Evolutionary conservation across 2,329 filamentous ascomycete species (phyloP).

Genomic region (Acrocalymma vagum): DNA sequence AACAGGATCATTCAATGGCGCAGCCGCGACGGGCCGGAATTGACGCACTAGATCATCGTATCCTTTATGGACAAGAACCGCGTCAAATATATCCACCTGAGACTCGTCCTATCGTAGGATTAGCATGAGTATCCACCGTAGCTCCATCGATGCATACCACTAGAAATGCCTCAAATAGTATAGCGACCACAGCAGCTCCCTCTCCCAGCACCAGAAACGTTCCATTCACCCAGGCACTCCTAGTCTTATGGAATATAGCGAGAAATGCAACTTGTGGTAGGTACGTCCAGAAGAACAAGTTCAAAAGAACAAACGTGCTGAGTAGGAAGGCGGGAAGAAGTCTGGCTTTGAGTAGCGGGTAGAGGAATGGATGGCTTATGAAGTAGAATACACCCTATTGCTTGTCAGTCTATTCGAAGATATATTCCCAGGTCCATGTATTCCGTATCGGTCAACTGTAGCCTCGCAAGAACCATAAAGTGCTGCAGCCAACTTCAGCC

Average conservation of each 20-base stretch:
- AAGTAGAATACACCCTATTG: conserved; percentile 83
- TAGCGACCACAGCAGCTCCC: conserved; percentile 67
- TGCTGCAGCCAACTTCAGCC: no score
- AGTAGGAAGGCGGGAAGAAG: conserved; percentile 83
- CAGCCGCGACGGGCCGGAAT: conserved; percentile 67
- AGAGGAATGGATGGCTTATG: conserved; percentile 77
- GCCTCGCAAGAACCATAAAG: no score
- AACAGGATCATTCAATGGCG: conserved; percentile 73
- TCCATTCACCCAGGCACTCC: conserved; percentile 88
- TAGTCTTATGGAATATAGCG: conserved; percentile 81
- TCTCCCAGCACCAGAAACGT: conserved; percentile 81
- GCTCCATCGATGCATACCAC: conserved; percentile 37
- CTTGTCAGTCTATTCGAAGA: no score
- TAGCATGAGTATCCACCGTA: background rate
- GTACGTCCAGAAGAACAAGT: conserved; percentile 89
- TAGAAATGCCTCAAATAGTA: conserved; percentile 62
- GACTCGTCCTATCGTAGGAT: conserved; percentile 66
- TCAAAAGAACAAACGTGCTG: conserved; percentile 81
- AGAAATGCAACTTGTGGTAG: conserved; percentile 90
- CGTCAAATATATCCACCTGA: conserved; percentile 78
- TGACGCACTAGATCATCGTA: conserved; percentile 63
- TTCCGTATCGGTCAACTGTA: no score
- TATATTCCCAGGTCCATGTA: no score
- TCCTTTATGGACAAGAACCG: conserved; percentile 79
- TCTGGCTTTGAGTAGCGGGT: conserved; percentile 79